A percentile compares a stretch with the other conserved stretches of the same genome.
Evolutionary conservation across 495 filamentous ascomycete species (phyloP).

Genomic region (Penicillium waksmanii): DNA sequence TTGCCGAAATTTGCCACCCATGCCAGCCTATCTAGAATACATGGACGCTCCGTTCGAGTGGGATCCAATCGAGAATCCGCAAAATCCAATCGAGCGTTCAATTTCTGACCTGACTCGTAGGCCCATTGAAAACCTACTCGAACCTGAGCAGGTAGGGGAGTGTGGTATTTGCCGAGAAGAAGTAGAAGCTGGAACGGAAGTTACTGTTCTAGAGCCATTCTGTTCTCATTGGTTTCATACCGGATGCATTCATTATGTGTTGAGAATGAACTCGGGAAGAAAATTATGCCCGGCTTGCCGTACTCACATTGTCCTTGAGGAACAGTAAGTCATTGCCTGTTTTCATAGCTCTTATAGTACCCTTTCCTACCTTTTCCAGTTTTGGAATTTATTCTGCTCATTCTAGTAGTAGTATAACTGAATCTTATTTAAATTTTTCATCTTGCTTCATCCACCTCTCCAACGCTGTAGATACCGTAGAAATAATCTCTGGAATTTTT

Average conservation of each 20-base stretch:
- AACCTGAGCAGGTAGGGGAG: background rate
- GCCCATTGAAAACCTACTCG: background rate
- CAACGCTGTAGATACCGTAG: no score
- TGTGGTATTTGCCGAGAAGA: background rate
- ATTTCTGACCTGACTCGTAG: background rate
- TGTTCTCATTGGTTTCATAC: slow-evolving; percentile 1
- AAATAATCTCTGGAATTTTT: no score
- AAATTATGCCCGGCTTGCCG: background rate
- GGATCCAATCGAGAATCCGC: background rate
- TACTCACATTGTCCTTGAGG: background rate
- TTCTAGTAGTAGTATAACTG: no score
- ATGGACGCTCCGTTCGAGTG: background rate
- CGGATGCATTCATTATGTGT: background rate
- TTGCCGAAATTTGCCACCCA: background rate
- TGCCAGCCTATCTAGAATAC: background rate
- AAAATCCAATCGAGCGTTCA: background rate
- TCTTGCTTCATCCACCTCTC: no score
- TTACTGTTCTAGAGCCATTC: slow-evolving; percentile 2
- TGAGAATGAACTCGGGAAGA: background rate
- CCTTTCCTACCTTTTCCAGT: no score
- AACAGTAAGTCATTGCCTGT: background rate
- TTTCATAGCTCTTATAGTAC: no score
- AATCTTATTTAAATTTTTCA: no score
- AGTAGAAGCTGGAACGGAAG: background rate
- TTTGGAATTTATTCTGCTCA: no score